Evolutionary conservation across 2,329 filamentous ascomycete species (phyloP).

Genomic region (Tolypocladium paradoxum): DNA sequence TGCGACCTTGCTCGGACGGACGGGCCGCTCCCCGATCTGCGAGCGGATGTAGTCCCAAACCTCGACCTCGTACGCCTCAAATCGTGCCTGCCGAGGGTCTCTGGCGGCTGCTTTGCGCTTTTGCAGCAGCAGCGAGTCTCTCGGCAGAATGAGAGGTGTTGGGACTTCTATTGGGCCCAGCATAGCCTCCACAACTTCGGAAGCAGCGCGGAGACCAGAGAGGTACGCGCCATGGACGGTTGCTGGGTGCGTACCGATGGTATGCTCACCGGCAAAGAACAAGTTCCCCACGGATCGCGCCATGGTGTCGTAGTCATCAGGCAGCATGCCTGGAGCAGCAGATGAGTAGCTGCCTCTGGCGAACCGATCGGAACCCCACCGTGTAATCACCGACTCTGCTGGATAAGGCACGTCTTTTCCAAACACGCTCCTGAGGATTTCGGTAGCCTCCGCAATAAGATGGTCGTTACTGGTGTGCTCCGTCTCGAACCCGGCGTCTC

Average conservation of each 20-base stretch:
- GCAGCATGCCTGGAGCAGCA: slow-evolving; percentile 69
- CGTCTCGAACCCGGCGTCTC: slow-evolving; percentile 82
- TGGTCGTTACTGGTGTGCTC: slow-evolving; percentile 66
- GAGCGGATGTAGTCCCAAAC: slow-evolving; percentile 40
- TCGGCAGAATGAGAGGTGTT: slow-evolving; percentile 60
- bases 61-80: slow-evolving; percentile 46
- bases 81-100: slow-evolving; percentile 39
- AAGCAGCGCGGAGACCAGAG: slow-evolving; percentile 80
- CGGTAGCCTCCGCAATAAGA: slow-evolving; percentile 71
- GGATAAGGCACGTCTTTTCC: slow-evolving; percentile 61
- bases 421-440: slow-evolving; percentile 69
- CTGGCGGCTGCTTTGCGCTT: slow-evolving; percentile 45
- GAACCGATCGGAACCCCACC: slow-evolving; percentile 86
- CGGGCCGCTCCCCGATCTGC: slow-evolving; percentile 63
- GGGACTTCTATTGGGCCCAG: slow-evolving; percentile 73
- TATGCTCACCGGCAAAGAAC: slow-evolving; percentile 94
- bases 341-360: slow-evolving; percentile 94
- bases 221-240: slow-evolving; percentile 96
- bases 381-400: slow-evolving; percentile 76
- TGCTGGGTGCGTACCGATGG: slow-evolving; percentile 88
- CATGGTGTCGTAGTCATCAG: slow-evolving; percentile 89
- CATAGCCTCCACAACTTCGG: slow-evolving; percentile 71
- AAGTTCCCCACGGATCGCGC: slow-evolving; percentile 74
- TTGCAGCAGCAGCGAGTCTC: slow-evolving; percentile 37
- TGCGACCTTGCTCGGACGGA: slow-evolving; percentile 60